These are phyloP conservation scores for Lanzia echinophila DNA, from an alignment of 2,329 filamentous ascomycete species.

Conservation along the genomic window DNA sequence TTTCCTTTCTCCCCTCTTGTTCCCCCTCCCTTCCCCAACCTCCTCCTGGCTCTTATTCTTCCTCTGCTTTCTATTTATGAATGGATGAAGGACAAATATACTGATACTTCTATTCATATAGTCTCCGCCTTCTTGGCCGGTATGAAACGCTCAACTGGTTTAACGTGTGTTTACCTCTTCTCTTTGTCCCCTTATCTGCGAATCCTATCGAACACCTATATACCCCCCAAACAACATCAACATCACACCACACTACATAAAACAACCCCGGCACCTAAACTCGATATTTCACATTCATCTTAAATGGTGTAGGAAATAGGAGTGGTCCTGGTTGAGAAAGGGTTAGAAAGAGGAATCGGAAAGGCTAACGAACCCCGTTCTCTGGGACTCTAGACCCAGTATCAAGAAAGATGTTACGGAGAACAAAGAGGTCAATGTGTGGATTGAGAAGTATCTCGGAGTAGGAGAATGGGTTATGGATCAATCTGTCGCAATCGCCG, in stretches of 20 bases:
- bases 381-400: conserved; percentile 55
- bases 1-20: background rate
- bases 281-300: background rate
- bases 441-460: conserved; percentile 89
- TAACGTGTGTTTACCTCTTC: conserved; percentile 70
- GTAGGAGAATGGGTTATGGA: conserved; percentile 99
- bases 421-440: conserved; percentile 75
- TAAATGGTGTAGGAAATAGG: background rate
- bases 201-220: background rate
- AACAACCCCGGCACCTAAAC: background rate
- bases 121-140: conserved; percentile 95
- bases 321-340: conserved; percentile 12
- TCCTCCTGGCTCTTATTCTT: no score
- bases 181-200: background rate
- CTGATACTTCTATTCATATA: conserved; percentile 33
- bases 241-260: background rate
- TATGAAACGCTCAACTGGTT: conserved; percentile 92
- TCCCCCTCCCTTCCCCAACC: no score
- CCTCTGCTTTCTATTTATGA: background rate
- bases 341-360: conserved; percentile 12
- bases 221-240: no score
- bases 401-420: conserved; percentile 83
- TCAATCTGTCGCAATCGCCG: conserved; percentile 86
- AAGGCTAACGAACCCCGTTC: conserved; percentile 40
- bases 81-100: background rate